Evolutionary conservation across 1,139 yeast genomes (phyloP).

Genomic region (Blastobotrys raffinosifermentans): DNA sequence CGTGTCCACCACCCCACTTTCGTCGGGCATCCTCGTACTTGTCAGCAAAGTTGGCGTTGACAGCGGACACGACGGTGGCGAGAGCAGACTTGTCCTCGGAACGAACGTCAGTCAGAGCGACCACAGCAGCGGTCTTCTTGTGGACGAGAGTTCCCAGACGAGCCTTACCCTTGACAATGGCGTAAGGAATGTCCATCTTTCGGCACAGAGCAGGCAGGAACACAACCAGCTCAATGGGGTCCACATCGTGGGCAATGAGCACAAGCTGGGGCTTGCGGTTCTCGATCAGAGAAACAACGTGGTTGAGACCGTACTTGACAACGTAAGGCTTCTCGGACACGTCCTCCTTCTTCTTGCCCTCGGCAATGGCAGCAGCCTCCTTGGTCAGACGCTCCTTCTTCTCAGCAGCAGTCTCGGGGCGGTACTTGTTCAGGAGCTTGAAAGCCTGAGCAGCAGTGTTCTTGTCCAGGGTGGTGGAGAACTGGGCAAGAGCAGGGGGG

Average conservation of each 20-base stretch:
- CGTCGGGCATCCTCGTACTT: slow-evolving; percentile 93
- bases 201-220: slow-evolving; percentile 98
- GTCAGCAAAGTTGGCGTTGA: slow-evolving; percentile 85
- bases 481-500: slow-evolving; percentile 97
- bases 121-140: slow-evolving; percentile 95
- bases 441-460: slow-evolving; percentile 96
- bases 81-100: slow-evolving; percentile 93
- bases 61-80: slow-evolving; percentile 85
- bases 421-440: slow-evolving; percentile 96
- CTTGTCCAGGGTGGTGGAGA: slow-evolving; percentile 92
- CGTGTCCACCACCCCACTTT: slow-evolving; percentile 99
- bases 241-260: slow-evolving; percentile 96
- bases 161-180: slow-evolving; percentile 97
- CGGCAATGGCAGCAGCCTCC: slow-evolving; percentile 98
- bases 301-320: slow-evolving; percentile 97
- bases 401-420: slow-evolving; percentile 95
- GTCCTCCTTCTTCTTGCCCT: slow-evolving; percentile 93
- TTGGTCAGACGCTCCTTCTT: slow-evolving; percentile 98
- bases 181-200: slow-evolving; percentile 99
- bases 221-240: slow-evolving; percentile 95
- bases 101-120: slow-evolving; percentile 91
- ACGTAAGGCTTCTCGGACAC: slow-evolving; percentile 93
- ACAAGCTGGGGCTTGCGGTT: slow-evolving; percentile 98
- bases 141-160: slow-evolving; percentile 96
- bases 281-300: slow-evolving; percentile 92